Conservation (phyloP, 192 early-diverging fungal genomes). For the Cetraspora pellucida region DNA sequence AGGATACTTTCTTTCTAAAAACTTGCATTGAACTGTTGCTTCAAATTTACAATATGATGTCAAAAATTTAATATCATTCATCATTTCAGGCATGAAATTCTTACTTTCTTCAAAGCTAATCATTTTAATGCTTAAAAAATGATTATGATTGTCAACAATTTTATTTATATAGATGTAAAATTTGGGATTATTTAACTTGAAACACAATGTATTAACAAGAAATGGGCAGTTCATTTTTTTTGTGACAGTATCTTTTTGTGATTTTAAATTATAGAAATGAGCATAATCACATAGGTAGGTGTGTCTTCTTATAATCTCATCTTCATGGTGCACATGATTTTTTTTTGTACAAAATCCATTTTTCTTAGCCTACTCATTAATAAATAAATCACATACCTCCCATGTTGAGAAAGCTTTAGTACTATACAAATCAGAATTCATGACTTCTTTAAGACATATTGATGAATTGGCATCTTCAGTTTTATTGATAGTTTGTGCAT, state of each 20-base stretch:
- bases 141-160: constrained; percentile 4
- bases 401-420: too few relatives aligned
- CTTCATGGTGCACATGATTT: too few relatives aligned
- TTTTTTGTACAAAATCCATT: too few relatives aligned
- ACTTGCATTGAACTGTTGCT: background rate
- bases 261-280: background rate
- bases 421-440: too few relatives aligned
- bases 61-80: constrained; percentile 4
- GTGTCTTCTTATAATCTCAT: too few relatives aligned
- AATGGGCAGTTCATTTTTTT: background rate
- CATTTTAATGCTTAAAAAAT: background rate
- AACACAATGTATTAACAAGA: background rate
- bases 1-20: constrained; percentile 13
- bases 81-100: background rate
- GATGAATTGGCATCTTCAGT: too few relatives aligned
- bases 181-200: background rate
- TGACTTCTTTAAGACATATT: too few relatives aligned
- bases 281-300: background rate
- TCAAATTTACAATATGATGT: background rate
- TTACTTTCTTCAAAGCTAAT: background rate
- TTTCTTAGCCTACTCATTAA: too few relatives aligned
- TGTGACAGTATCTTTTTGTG: background rate
- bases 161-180: background rate
- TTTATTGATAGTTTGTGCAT: too few relatives aligned
- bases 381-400: too few relatives aligned